Base-by-base conservation (phyloP, 768 basidiomycete species). In the Rhodocollybia butyracea region DNA sequence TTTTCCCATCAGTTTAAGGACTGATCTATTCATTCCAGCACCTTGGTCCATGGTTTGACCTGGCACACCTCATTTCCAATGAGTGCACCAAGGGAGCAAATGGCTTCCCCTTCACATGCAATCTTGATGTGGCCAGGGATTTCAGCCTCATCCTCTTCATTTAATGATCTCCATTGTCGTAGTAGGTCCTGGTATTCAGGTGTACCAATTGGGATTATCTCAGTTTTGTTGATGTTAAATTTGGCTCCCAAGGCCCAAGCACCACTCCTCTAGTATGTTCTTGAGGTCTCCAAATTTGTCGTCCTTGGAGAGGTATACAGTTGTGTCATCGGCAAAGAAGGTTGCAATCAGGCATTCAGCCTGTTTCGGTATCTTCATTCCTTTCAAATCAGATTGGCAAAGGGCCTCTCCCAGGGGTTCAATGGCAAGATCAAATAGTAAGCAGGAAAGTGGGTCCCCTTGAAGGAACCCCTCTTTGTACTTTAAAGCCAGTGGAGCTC, bases 321-420 rank as follows among this genome's bases (percentile, higher is more conserved):
- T n/a, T n/a, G n/a, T n/a, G n/a, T n/a, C n/a, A n/a, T 70, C 68
- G 0, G 64, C 61, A 29, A 70, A 72, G 1, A 72, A 57, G 2
- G 61, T 62, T 0, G 65, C 45, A 0, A 63, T 52, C 0, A 68
- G 22, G 1, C 43, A 34, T 3, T 62, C 55, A 1, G 7, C 17
- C 0, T 36, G 7, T 8, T 58, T 58, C 0, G 60, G 61, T 1
- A 66, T 58, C 3, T 43, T 38, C 12, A 63, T 60, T 1, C 66
- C 68, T 4, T 51, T 7, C 0, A 70, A 41, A 12, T 7, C 30
- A 42, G 61, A 54, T 19, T 55, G 40, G 17, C 68, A 15, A 0
- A 70, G 42, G 6, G 54, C 52, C 15, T 51, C 38, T 1, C 64
- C 66, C 3, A 70, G 56, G 0, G 70, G 67, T 48, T 72, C 66